Evolutionary conservation across 1,139 yeast genomes (phyloP).

Genomic region (Protomyces gravidus): DNA sequence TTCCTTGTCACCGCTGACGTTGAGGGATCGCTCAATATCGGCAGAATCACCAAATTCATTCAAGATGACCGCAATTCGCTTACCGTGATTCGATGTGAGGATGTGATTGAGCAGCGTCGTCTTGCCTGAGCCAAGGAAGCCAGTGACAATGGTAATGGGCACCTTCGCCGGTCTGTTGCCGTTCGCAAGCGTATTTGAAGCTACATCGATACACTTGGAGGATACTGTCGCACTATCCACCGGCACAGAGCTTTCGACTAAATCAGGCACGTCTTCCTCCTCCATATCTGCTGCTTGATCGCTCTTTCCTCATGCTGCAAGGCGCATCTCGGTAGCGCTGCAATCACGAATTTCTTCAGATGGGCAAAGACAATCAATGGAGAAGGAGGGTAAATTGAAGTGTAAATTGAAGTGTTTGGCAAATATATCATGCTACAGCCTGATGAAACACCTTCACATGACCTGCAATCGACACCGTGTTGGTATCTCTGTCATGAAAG

Average conservation of each 20-base stretch:
- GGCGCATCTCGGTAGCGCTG: too few species aligned
- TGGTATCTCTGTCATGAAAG: too few species aligned
- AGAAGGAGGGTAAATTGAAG: too few species aligned
- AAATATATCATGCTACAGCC: too few species aligned
- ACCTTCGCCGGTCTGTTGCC: conserved; percentile 46
- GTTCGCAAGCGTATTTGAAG: neutral
- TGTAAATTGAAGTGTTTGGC: too few species aligned
- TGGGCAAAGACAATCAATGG: too few species aligned
- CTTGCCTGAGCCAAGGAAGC: conserved; percentile 93
- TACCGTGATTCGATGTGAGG: conserved; percentile 57
- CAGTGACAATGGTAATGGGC: conserved; percentile 90
- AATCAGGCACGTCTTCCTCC: neutral
- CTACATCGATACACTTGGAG: neutral
- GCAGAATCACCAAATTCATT: conserved; percentile 57
- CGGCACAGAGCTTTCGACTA: neutral
- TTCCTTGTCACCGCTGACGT: conserved; percentile 59
- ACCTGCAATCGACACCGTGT: too few species aligned
- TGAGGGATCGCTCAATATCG: conserved; percentile 80
- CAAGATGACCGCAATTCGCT: conserved; percentile 78
- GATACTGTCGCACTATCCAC: too few species aligned
- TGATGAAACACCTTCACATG: too few species aligned
- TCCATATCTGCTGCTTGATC: neutral
- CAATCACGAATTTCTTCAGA: neutral
- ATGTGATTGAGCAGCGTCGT: conserved; percentile 75
- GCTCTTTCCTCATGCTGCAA: too few species aligned